These are phyloP conservation scores for Conticribra weissflogii DNA, from an alignment of 108 stramenopile genomes.

Conservation along the genomic window DNA sequence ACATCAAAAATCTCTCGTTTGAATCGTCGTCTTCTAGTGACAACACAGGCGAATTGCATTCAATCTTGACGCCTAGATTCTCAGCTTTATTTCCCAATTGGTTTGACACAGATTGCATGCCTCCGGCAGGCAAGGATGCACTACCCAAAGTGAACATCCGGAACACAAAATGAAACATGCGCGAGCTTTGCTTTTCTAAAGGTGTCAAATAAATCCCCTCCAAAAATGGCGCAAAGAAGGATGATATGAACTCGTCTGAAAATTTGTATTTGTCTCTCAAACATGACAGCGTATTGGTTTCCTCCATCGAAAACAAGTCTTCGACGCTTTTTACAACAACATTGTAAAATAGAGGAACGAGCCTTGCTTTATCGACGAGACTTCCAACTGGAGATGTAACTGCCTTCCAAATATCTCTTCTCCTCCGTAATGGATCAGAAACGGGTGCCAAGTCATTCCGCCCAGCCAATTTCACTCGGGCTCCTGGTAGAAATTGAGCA, in stretches of 20 bases:
- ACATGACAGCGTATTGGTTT: conserved; percentile 68
- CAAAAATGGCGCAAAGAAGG: conserved; percentile 84
- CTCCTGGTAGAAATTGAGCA: conserved; percentile 74
- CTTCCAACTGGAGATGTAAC: conserved; percentile 73
- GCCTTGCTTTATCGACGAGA: conserved; percentile 65
- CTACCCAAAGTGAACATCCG: conserved; percentile 85
- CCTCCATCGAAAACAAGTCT: conserved; percentile 74
- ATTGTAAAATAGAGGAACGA: conserved; percentile 65
- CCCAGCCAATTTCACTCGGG: conserved; percentile 63
- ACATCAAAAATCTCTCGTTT: conserved; percentile 9
- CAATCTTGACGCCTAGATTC: conserved; percentile 51
- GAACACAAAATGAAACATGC: conserved; percentile 90
- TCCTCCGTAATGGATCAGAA: conserved; percentile 80
- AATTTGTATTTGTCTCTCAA: conserved; percentile 71
- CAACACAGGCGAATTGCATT: conserved; percentile 29
- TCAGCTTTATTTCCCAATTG: conserved; percentile 65
- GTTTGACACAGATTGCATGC: conserved; percentile 74
- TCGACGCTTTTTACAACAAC: conserved; percentile 60
- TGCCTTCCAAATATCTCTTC: conserved; percentile 51
- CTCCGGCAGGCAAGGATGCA: conserved; percentile 71
- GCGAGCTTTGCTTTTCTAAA: conserved; percentile 70
- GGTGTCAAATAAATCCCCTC: conserved; percentile 85
- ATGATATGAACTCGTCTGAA: conserved; percentile 67
- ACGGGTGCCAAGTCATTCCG: conserved; percentile 53
- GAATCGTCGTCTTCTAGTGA: conserved; percentile 25